Evolutionary conservation across 2,329 filamentous ascomycete species (phyloP), one percentile per base, ranked within the genome.

Genomic region (Talaromyces sp.): DNA sequence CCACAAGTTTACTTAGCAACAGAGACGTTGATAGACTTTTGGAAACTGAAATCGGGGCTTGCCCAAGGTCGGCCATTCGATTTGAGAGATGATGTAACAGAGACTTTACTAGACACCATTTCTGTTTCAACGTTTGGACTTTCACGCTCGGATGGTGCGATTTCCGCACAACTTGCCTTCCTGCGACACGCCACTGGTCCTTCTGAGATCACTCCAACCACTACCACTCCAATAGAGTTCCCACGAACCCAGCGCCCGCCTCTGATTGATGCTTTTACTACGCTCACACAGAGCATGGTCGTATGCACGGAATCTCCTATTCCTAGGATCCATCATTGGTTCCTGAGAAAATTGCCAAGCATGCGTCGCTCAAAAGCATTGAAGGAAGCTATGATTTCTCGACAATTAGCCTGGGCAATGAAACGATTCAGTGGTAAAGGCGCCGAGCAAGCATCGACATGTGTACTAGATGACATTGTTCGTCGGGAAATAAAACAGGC

Each of bases 391-490:
- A 52, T 52, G 48, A 52, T 52, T 27, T 52, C 48, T 27, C 48
- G 29, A 21, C 48, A 52, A n/a, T 29, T 52, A 29, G 11, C 24
- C 11, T 52, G 48, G 48, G 48, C 24, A 52, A n/a, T 29, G 27
- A n/a, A n/a, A n/a, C 27, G 48, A 9, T 29, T 52, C 11, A 52
- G 48, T 52, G 48, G 48, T 19, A 26, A 26, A 52, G 27, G 11
- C 29, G 26, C 48, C 11, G 48, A 52, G 26, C 48, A 52, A 29
- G 17, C 11, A 52, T 29, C 48, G 2, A 52, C 48, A 2, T 52
- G 27, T 12, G 55, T 43, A 11, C 65, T 75, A 35, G 75, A 78
- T 50, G 64, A 74, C 10, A 68, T 78, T 2, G 65, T 78, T 4
- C 65, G 69, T 10, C 68, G 73, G 3, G 56, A 58, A 58, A 50